These are phyloP conservation scores for Fusarium brevicatenulatum DNA, from an alignment of 2,329 filamentous ascomycete species.

Conservation along the genomic window DNA sequence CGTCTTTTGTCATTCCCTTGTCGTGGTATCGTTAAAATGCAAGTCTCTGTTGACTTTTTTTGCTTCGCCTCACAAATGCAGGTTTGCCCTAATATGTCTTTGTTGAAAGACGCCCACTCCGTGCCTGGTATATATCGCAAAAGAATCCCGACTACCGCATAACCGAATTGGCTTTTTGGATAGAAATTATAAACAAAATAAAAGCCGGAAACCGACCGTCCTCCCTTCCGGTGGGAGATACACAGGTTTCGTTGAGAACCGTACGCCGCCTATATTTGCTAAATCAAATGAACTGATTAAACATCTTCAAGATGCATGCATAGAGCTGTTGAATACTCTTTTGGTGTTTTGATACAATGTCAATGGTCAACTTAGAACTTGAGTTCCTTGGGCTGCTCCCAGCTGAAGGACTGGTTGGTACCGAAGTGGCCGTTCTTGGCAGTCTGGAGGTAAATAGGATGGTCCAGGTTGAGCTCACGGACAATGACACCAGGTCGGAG, in stretches of 20 bases:
- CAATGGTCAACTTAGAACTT: slow-evolving; percentile 74
- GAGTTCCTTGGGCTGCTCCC: slow-evolving; percentile 97
- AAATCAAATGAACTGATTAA: slow-evolving; percentile 52
- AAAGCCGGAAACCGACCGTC: slow-evolving; percentile 50
- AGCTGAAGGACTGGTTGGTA: slow-evolving; percentile 96
- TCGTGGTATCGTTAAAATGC: slow-evolving; percentile 55
- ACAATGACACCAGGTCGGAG: slow-evolving; percentile 98
- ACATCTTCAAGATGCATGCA: slow-evolving; percentile 49
- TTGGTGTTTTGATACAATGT: slow-evolving; percentile 30
- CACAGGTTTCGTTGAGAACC: slow-evolving; percentile 60
- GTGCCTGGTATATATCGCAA: slow-evolving; percentile 51
- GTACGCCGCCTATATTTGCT: slow-evolving; percentile 54
- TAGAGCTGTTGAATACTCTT: slow-evolving; percentile 57
- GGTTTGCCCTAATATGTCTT: slow-evolving; percentile 52
- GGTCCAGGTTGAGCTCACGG: slow-evolving; percentile 92
- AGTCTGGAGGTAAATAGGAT: slow-evolving; percentile 97
- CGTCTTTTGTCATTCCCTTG: slow-evolving; percentile 47
- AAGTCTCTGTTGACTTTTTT: slow-evolving; percentile 49
- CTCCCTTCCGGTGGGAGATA: slow-evolving; percentile 49
- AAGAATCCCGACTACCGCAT: slow-evolving; percentile 39
- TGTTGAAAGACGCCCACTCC: slow-evolving; percentile 60
- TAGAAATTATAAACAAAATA: slow-evolving; percentile 45
- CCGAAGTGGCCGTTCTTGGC: slow-evolving; percentile 99
- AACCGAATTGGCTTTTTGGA: slow-evolving; percentile 40
- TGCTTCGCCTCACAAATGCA: slow-evolving; percentile 53